Percentiles rank a stretch among this genome's conserved stretches.
Conservation (phyloP, 768 basidiomycete species). For the Serendipita indica region DNA sequence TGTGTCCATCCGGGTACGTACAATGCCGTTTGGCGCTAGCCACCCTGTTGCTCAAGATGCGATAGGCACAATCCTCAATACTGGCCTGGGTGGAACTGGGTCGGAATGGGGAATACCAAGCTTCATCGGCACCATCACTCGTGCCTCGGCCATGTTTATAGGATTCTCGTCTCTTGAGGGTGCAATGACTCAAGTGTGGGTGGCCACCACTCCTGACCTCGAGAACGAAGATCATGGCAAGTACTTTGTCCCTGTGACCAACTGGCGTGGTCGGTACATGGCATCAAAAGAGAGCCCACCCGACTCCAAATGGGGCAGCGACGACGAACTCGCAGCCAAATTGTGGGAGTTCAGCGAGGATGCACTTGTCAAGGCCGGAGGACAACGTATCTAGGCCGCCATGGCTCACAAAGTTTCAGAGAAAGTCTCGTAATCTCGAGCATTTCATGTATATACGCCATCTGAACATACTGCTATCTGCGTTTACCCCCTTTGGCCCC, state of each 20-base stretch:
- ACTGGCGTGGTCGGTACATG: neutral
- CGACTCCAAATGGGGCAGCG: conserved; percentile 1
- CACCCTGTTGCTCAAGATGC: no score
- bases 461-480: neutral
- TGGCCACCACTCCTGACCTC: neutral
- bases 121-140: neutral
- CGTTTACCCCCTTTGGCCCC: neutral
- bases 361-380: neutral
- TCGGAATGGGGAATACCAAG: neutral
- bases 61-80: neutral
- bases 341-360: conserved; percentile 5
- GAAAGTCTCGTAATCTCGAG: neutral
- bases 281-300: neutral
- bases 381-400: neutral
- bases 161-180: neutral
- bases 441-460: neutral
- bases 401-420: neutral
- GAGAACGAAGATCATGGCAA: neutral
- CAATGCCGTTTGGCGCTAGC: no score
- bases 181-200: neutral
- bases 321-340: conserved; percentile 1
- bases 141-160: neutral
- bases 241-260: neutral
- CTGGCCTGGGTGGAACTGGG: neutral
- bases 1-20: conserved; percentile 2